A percentile compares a stretch with the other conserved stretches of the same genome.
Evolutionary conservation across 331 rosid species (phyloP).

Genomic region (Malus hybrid): DNA sequence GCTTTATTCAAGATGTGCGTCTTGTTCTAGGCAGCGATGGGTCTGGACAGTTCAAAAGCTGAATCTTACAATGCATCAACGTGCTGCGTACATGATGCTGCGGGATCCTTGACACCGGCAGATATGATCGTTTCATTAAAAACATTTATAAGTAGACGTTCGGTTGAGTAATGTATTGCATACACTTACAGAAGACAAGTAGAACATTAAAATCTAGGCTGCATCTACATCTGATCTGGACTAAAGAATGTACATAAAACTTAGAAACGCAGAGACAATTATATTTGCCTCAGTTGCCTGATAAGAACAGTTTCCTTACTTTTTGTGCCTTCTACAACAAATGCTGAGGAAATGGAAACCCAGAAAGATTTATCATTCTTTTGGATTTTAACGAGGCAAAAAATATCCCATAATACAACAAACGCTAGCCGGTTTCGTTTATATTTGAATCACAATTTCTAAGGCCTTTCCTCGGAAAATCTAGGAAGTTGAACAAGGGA

Average conservation of each 20-base stretch:
- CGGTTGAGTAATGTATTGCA: background rate
- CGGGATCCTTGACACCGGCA: background rate
- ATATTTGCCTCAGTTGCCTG: background rate
- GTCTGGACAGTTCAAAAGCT: background rate
- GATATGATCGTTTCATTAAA: background rate
- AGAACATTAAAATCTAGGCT: background rate
- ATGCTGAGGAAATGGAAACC: slow-evolving; percentile 17
- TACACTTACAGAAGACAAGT: background rate
- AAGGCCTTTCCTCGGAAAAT: slow-evolving; percentile 64
- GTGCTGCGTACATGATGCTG: no score
- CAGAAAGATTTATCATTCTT: slow-evolving; percentile 17
- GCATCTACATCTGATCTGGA: background rate
- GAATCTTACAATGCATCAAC: no score
- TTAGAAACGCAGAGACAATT: background rate
- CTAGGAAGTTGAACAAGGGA: slow-evolving; percentile 94
- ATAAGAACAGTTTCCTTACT: background rate
- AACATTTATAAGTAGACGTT: background rate
- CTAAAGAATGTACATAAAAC: background rate
- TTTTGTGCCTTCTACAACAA: background rate
- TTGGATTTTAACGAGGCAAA: slow-evolving; percentile 20
- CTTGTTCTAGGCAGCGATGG: background rate
- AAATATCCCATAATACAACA: slow-evolving; percentile 21
- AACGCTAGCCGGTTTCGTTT: slow-evolving; percentile 9
- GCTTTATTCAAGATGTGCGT: background rate
- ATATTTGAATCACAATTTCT: slow-evolving; percentile 19